Conservation (phyloP, 208 protist genomes). For the Leishmania turanica region DNA sequence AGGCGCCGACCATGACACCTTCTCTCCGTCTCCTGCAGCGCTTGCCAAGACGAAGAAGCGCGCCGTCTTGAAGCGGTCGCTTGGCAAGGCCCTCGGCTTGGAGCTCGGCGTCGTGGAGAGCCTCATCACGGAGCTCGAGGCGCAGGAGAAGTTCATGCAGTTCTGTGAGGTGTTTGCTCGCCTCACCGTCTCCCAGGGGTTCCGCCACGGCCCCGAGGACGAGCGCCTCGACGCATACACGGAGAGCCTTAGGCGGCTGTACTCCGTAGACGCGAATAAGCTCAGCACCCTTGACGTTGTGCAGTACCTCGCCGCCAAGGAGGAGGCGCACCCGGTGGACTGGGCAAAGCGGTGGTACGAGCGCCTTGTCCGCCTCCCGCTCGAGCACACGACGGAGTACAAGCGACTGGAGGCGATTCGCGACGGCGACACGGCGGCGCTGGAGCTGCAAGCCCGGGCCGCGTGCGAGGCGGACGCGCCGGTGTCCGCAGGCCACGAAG, state of each 20-base stretch:
- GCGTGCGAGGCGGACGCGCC: slow-evolving; percentile 1
- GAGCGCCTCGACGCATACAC: slow-evolving; percentile 79
- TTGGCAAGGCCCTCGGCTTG: slow-evolving; percentile 65
- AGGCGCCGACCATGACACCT: not conserved
- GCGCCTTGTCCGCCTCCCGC: slow-evolving; percentile 67
- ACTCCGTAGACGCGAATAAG: slow-evolving; percentile 66
- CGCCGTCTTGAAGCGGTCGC: slow-evolving; percentile 39
- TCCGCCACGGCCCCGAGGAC: slow-evolving; percentile 58
- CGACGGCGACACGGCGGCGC: slow-evolving; percentile 34
- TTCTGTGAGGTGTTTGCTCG: slow-evolving; percentile 88
- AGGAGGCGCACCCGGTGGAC: slow-evolving; percentile 68
- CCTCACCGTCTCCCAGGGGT: slow-evolving; percentile 66
- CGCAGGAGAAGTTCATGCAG: slow-evolving; percentile 84
- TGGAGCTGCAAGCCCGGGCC: slow-evolving; percentile 35
- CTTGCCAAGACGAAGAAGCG: slow-evolving; percentile 27
- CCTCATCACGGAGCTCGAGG: slow-evolving; percentile 63
- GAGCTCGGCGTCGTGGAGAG: slow-evolving; percentile 67
- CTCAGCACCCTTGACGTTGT: slow-evolving; percentile 81
- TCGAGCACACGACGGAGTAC: slow-evolving; percentile 80
- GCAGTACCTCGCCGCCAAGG: slow-evolving; percentile 84
- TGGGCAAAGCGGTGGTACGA: slow-evolving; percentile 90
- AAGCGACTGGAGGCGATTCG: slow-evolving; percentile 61
- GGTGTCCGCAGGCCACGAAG: slow-evolving; percentile 12
- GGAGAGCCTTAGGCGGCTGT: slow-evolving; percentile 63
- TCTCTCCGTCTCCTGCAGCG: slow-evolving; percentile 7